These are phyloP conservation scores for Mycosarcoma maydis DNA, from an alignment of 1,284 basidiomycete genomes.

Conservation along the genomic window DNA sequence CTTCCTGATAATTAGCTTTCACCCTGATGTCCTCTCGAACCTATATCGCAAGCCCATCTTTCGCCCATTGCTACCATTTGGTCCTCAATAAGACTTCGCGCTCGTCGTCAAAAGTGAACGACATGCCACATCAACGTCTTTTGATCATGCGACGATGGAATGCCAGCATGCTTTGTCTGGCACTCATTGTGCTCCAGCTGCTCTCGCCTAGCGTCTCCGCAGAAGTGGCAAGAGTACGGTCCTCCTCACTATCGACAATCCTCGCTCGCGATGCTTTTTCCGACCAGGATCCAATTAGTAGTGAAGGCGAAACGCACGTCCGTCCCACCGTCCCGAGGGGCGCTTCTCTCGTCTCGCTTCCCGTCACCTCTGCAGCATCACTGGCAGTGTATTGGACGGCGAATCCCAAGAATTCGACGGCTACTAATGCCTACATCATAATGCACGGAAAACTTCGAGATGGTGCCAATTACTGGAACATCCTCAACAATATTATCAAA, in stretches of 20 bases:
- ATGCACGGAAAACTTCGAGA: constrained; percentile 63
- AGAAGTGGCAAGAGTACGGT: neutral
- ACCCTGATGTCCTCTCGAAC: neutral
- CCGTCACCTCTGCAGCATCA: constrained; percentile 25
- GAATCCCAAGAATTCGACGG: constrained; percentile 40
- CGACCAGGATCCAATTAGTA: constrained; percentile 28
- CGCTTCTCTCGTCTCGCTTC: constrained; percentile 41
- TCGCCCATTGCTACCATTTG: neutral
- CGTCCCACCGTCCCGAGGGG: constrained; percentile 40
- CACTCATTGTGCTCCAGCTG: constrained; percentile 12
- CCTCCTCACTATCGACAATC: neutral
- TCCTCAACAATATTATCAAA: constrained; percentile 52
- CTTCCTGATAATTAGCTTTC: no score
- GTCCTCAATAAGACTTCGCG: neutral
- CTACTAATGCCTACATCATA: constrained; percentile 59
- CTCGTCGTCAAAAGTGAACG: neutral
- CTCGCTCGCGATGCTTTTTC: constrained; percentile 34
- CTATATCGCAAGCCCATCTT: neutral
- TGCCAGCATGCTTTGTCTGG: constrained; percentile 15
- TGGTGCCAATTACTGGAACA: constrained; percentile 56
- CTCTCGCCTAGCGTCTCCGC: constrained; percentile 1
- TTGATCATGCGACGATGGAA: neutral
- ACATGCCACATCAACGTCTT: no score
- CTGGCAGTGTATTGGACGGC: constrained; percentile 53
- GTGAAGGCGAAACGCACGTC: constrained; percentile 50